phyloP scores from a whole-genome alignment of 148 eudicot genomes.

The Limonium bicolor region DNA sequence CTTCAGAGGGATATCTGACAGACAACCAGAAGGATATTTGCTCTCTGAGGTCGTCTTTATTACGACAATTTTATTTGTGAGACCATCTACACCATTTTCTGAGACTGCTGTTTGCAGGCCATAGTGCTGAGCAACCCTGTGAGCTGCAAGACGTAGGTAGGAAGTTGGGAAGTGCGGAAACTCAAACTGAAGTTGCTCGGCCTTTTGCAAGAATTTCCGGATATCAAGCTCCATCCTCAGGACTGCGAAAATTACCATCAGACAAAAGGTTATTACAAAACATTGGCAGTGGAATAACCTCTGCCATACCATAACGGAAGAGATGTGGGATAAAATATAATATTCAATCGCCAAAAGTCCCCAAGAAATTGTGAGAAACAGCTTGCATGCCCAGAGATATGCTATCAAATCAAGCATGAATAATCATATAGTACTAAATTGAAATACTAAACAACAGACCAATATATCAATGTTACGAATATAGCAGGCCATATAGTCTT shows the following conservation, averaged over 20 bases:
- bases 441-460: no score
- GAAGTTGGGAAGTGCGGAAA: constrained; percentile 91
- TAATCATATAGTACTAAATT: no score
- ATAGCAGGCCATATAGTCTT: no score
- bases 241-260: constrained; percentile 25
- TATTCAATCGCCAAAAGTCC: no score
- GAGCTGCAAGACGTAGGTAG: constrained; percentile 92
- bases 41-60: constrained; percentile 46
- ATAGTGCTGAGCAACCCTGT: constrained; percentile 95
- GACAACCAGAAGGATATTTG: constrained; percentile 49
- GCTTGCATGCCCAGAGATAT: no score
- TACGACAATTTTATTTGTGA: constrained; percentile 52
- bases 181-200: constrained; percentile 63
- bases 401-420: no score
- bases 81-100: constrained; percentile 53
- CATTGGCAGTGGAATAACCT: no score
- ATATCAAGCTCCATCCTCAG: constrained; percentile 89
- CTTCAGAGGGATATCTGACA: constrained; percentile 66
- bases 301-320: no score
- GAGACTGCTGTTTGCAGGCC: constrained; percentile 67
- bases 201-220: constrained; percentile 63
- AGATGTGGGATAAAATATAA: no score
- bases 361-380: no score
- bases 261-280: no score
- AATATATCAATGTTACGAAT: no score